These are phyloP conservation scores for Pleurotus platypus DNA, from an alignment of 768 basidiomycete genomes.

Conservation along the genomic window DNA sequence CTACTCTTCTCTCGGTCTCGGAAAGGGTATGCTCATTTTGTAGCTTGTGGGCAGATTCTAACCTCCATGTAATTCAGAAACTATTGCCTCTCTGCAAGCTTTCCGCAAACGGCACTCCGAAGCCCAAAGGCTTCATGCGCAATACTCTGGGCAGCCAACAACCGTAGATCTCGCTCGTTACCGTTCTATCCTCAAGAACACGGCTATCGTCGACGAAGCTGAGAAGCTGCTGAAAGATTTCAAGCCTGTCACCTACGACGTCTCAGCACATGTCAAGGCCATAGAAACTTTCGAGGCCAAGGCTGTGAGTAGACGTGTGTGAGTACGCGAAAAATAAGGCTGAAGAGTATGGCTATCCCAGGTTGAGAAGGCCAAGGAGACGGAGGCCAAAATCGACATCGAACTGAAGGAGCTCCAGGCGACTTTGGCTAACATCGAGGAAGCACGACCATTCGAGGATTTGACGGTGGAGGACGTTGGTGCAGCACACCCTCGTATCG, in stretches of 20 bases:
- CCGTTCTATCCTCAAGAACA: slow-evolving; percentile 89
- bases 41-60: neutral
- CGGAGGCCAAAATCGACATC: slow-evolving; percentile 82
- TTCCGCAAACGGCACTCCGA: slow-evolving; percentile 96
- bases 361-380: slow-evolving; percentile 88
- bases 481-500: slow-evolving; percentile 88
- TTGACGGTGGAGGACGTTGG: slow-evolving; percentile 89
- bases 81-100: slow-evolving; percentile 82
- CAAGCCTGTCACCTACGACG: slow-evolving; percentile 95
- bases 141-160: slow-evolving; percentile 66
- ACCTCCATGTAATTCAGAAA: slow-evolving; percentile 50
- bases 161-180: slow-evolving; percentile 91
- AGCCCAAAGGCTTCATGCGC: slow-evolving; percentile 69
- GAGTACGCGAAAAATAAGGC: no score
- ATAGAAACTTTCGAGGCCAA: slow-evolving; percentile 96
- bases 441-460: slow-evolving; percentile 96
- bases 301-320: slow-evolving; percentile 53
- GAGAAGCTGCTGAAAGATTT: slow-evolving; percentile 87
- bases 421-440: slow-evolving; percentile 95
- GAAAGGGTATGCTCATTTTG: slow-evolving; percentile 63
- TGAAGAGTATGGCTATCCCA: slow-evolving; percentile 23
- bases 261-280: slow-evolving; percentile 83
- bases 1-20: slow-evolving; percentile 78
- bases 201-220: slow-evolving; percentile 85
- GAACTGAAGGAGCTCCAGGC: slow-evolving; percentile 90